Evolutionary conservation across 225 moss, liverwort and hornwort genomes (phyloP).

Genomic region (Lunularia cruciata): DNA sequence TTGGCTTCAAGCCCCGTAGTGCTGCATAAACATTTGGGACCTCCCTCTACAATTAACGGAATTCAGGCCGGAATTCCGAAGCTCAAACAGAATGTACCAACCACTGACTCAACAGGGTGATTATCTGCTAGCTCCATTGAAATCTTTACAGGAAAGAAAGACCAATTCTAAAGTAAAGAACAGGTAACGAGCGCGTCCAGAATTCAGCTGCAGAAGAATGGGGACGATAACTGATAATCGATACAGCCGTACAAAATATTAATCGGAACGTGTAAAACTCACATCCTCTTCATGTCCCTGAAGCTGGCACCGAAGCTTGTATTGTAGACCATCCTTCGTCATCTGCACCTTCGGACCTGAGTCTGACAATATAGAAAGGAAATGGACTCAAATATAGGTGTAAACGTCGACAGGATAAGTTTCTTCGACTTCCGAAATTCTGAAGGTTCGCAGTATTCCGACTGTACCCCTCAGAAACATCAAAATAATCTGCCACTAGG

Average conservation of each 20-base stretch:
- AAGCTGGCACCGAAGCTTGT: constrained; percentile 88
- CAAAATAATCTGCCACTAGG: neutral
- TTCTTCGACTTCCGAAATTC: too few species aligned
- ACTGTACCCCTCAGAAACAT: neutral
- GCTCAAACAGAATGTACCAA: too few species aligned
- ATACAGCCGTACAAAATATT: neutral
- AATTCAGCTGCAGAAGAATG: neutral
- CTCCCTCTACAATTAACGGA: too few species aligned
- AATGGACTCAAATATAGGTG: neutral
- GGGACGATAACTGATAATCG: neutral
- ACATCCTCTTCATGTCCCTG: constrained; percentile 97
- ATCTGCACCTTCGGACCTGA: constrained; percentile 19
- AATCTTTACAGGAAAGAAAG: too few species aligned
- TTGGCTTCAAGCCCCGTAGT: too few species aligned
- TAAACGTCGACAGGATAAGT: too few species aligned
- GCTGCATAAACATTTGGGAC: too few species aligned
- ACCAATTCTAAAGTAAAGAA: too few species aligned
- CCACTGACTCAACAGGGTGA: too few species aligned
- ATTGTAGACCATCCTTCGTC: constrained; percentile 63
- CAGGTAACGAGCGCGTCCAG: too few species aligned
- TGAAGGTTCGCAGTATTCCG: neutral
- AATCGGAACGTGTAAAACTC: constrained; percentile 25
- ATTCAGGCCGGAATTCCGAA: too few species aligned
- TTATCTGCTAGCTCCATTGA: too few species aligned
- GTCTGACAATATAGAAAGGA: neutral